Conservation (phyloP, 176 grass and related monocot genomes). For the Oryza coarctata region DNA sequence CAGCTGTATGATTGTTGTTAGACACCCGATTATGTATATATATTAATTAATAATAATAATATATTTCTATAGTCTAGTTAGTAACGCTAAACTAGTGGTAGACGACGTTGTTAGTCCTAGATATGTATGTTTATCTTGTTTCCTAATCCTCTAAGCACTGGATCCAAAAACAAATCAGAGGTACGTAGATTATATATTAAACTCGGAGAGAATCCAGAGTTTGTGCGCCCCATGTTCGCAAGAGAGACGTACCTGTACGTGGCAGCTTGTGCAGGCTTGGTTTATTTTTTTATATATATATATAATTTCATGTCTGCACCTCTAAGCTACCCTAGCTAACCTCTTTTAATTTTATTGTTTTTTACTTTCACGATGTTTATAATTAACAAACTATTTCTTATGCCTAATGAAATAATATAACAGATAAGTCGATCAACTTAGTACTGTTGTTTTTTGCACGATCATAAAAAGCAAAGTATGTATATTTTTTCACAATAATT, state of each 20-base stretch:
- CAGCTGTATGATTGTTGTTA: slow-evolving; percentile 7
- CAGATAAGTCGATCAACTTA: too few relatives aligned
- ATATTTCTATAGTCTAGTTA: too few relatives aligned
- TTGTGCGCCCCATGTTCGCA: slow-evolving; percentile 43
- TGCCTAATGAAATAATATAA: too few relatives aligned
- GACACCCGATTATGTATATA: background rate
- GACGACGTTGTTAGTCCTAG: background rate
- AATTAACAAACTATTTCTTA: too few relatives aligned
- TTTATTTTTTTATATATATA: background rate
- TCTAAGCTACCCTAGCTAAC: background rate
- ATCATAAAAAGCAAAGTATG: too few relatives aligned
- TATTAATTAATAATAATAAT: background rate
- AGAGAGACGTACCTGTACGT: background rate
- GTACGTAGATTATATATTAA: background rate
- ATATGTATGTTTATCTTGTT: slow-evolving; percentile 5
- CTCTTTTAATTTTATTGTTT: too few relatives aligned
- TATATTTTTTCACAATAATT: background rate
- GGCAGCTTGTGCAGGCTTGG: background rate
- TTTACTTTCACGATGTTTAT: too few relatives aligned
- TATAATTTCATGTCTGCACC: background rate
- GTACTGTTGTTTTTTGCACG: too few relatives aligned
- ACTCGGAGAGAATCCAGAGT: background rate
- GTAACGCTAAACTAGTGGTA: background rate
- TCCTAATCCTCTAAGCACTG: slow-evolving; percentile 5
- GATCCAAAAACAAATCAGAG: background rate